Conservation (phyloP, 2,329 filamentous ascomycete genomes). For the Fusarium sarcochroum region DNA sequence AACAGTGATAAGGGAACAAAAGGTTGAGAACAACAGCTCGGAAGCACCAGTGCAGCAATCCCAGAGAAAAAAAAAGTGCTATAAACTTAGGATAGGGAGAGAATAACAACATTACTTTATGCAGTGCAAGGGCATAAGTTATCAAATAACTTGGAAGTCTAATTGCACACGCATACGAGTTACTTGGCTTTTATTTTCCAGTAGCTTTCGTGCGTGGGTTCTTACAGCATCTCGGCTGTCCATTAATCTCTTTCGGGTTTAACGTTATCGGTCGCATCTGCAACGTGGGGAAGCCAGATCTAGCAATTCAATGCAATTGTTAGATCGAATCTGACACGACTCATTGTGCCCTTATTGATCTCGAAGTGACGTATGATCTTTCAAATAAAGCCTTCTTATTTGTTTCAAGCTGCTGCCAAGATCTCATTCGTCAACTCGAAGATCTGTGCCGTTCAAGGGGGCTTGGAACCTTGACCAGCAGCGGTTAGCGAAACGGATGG, state of each 20-base stretch:
- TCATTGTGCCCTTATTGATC: slow-evolving; percentile 4
- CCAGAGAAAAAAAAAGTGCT: too few relatives aligned
- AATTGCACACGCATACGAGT: rapidly evolving
- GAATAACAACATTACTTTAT: too few relatives aligned
- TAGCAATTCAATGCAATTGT: slow-evolving; percentile 28
- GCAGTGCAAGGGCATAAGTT: too few relatives aligned
- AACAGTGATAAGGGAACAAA: too few relatives aligned
- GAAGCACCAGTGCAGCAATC: too few relatives aligned
- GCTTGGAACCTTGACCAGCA: not conserved
- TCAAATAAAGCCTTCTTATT: not conserved
- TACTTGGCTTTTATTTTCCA: slow-evolving; percentile 10
- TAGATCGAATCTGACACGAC: slow-evolving; percentile 28
- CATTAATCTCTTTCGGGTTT: slow-evolving; percentile 25
- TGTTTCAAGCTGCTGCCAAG: not conserved
- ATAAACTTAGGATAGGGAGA: too few relatives aligned
- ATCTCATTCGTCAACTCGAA: not conserved
- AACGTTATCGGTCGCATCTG: slow-evolving; percentile 19
- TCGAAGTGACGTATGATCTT: slow-evolving; percentile 5
- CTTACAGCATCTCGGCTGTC: slow-evolving; percentile 19
- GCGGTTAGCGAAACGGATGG: not conserved
- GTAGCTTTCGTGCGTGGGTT: not conserved
- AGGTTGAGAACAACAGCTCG: too few relatives aligned
- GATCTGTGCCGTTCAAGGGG: not conserved
- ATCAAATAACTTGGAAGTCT: too few relatives aligned
- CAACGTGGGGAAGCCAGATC: slow-evolving; percentile 33